A percentile compares a stretch with the other conserved stretches of the same genome.
phyloP scores from a whole-genome alignment of 2,329 filamentous ascomycete genomes.

The Periconia sp. region DNA sequence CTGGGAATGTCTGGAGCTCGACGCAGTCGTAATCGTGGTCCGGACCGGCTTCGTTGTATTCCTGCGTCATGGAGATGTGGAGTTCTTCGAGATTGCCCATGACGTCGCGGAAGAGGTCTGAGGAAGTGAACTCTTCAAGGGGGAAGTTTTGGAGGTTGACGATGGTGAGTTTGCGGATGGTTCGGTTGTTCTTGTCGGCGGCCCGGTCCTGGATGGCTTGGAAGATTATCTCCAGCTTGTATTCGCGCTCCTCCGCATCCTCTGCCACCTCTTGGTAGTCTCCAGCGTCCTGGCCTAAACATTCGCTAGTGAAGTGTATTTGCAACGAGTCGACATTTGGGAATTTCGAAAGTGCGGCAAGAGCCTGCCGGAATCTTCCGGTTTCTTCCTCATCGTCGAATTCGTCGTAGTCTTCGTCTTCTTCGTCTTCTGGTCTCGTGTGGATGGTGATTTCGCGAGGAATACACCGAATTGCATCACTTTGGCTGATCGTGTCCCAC shows the following conservation, averaged over 20 bases:
- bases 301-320: background rate
- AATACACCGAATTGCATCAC: background rate
- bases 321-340: background rate
- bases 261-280: background rate
- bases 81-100: constrained; percentile 11
- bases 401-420: background rate
- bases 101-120: constrained; percentile 8
- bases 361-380: background rate
- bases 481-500: background rate
- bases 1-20: constrained; percentile 11
- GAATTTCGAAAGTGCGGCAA: background rate
- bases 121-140: constrained; percentile 6
- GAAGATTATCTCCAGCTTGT: constrained; percentile 2
- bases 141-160: constrained; percentile 12
- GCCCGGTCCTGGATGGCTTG: constrained; percentile 2
- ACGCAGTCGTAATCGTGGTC: constrained; percentile 10
- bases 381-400: no score
- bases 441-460: background rate
- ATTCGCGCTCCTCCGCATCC: background rate
- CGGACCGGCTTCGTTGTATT: constrained; percentile 7
- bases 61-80: constrained; percentile 7
- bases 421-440: background rate
- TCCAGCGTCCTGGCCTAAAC: background rate
- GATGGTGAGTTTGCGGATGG: constrained; percentile 10
- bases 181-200: constrained; percentile 4